Percentiles rank a stretch among this genome's conserved stretches.
Conservation (phyloP, 352 stramenopile species). For the Pilasporangium apinafurcum region DNA sequence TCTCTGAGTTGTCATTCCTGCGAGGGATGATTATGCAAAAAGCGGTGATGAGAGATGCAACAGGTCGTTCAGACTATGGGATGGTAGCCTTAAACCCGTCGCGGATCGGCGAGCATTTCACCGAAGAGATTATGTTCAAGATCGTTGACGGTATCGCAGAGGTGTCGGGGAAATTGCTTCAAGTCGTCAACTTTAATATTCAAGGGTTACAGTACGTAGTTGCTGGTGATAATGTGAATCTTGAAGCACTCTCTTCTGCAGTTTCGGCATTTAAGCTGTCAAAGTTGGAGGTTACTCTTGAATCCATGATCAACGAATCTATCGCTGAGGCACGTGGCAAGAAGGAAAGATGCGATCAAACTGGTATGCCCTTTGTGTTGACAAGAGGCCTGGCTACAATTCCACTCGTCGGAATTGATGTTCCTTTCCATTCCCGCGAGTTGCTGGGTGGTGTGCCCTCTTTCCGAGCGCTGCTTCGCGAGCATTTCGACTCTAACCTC, state of each 20-base stretch:
- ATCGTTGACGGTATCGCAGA: constrained; percentile 61
- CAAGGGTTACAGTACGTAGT: constrained; percentile 82
- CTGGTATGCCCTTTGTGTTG: constrained; percentile 51
- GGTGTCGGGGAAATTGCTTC: constrained; percentile 61
- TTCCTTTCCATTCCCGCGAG: constrained; percentile 86
- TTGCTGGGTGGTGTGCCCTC: constrained; percentile 75
- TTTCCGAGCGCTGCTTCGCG: constrained; percentile 67
- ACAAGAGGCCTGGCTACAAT: constrained; percentile 71
- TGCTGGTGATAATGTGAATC: constrained; percentile 75
- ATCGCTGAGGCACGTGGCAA: constrained; percentile 45
- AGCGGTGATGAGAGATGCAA: constrained; percentile 46
- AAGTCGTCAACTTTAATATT: constrained; percentile 89
- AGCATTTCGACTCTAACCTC: constrained; percentile 62
- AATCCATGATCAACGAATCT: constrained; percentile 45
- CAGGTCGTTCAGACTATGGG: constrained; percentile 75
- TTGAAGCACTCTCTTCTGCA: constrained; percentile 68
- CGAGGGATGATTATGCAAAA: constrained; percentile 66
- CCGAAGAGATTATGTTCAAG: constrained; percentile 57
- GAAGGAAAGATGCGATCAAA: constrained; percentile 50
- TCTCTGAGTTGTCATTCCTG: constrained; percentile 81
- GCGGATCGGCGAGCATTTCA: constrained; percentile 65
- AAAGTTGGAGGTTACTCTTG: constrained; percentile 33
- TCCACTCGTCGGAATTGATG: constrained; percentile 82
- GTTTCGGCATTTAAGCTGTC: constrained; percentile 43
- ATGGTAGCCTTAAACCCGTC: constrained; percentile 86